Base-by-base conservation (phyloP, 23 red algal genomes). In the Gracilariopsis chorda region DNA sequence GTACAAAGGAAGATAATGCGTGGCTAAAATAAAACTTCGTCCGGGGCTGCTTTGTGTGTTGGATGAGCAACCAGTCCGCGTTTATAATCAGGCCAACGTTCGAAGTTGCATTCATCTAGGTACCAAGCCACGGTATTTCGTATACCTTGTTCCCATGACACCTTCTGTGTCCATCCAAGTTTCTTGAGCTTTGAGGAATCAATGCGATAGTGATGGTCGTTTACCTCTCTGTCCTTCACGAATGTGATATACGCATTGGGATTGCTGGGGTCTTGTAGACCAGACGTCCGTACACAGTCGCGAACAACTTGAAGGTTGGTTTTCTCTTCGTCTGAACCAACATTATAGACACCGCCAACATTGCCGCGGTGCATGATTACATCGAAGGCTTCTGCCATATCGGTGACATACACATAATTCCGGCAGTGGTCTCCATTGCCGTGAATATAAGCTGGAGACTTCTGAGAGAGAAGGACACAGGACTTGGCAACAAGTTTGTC, bases 401-500 rank as follows among this genome's bases (percentile, higher is more conserved):
- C 96, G 7, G 87, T 92, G 12, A 94, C 92, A 69, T 94, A 98
- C 32, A 98, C 59, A 52, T 94, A 98, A 52, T 84, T 93, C 19
- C 96, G 64, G 28, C 53, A 76, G 49, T 95, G 96, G 29, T 63
- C 16, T 36, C 96, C 96, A 76, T 95, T 78, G 10, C 96, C 96
- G 80, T 98, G 96, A 33, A 98, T 88, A 76, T 90, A 98, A 5
- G 92, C 93, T n/a, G 49, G 77, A 12, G 55, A 24, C 1, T 86
- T 81, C 34, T 33, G 32, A 29, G 86, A 40, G 9, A 98, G 73
- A 34, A 95, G 83, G 78, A 81, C 88, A 24, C 92, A 80, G 25
- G 88, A 92, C 76, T 98, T 98, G 14, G 96, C 88, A 21, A 98
- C 92, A 16, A 98, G 77, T 83, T 98, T 98, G 76, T 98, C 96